A percentile compares a stretch with the other conserved stretches of the same genome.
These are phyloP conservation scores for Arctostaphylos glauca DNA, from an alignment of 148 eudicot genomes.

Conservation along the genomic window DNA sequence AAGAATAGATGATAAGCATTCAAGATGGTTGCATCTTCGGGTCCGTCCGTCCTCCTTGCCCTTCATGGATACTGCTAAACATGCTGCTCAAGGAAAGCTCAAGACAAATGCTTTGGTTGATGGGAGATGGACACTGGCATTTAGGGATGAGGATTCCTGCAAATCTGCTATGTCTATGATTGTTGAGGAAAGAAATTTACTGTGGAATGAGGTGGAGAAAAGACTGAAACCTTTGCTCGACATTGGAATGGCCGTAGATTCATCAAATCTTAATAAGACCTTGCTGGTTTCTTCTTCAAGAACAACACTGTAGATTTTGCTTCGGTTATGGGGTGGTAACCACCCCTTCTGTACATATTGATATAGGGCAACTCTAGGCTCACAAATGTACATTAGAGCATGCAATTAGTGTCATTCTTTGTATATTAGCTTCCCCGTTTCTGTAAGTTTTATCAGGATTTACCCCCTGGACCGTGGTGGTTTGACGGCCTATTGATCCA, in stretches of 20 bases:
- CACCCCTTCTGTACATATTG: conserved; percentile 39
- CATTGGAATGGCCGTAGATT: conserved; percentile 33
- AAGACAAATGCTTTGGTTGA: conserved; percentile 72
- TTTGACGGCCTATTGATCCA: neutral
- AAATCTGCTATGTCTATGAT: conserved; percentile 67
- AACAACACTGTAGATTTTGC: conserved; percentile 19
- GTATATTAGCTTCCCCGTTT: conserved; percentile 18
- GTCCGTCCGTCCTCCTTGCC: conserved; percentile 84
- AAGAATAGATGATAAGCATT: conserved; percentile 76
- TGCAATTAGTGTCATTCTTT: conserved; percentile 23
- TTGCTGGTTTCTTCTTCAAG: conserved; percentile 31
- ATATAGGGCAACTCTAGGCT: conserved; percentile 30
- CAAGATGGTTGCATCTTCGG: conserved; percentile 88
- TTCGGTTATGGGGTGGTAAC: conserved; percentile 26
- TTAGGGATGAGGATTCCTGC: conserved; percentile 74
- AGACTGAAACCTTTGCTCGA: conserved; percentile 62
- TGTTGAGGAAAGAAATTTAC: conserved; percentile 49
- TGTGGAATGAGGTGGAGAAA: conserved; percentile 62
- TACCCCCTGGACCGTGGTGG: neutral
- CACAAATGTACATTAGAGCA: conserved; percentile 30
- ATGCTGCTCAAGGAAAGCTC: conserved; percentile 33
- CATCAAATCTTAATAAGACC: conserved; percentile 24
- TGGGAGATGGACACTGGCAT: conserved; percentile 97
- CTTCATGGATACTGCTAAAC: conserved; percentile 36
- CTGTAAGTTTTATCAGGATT: neutral